phyloP scores from a whole-genome alignment of 1,284 basidiomycete genomes.

The Sutorius eximius region DNA sequence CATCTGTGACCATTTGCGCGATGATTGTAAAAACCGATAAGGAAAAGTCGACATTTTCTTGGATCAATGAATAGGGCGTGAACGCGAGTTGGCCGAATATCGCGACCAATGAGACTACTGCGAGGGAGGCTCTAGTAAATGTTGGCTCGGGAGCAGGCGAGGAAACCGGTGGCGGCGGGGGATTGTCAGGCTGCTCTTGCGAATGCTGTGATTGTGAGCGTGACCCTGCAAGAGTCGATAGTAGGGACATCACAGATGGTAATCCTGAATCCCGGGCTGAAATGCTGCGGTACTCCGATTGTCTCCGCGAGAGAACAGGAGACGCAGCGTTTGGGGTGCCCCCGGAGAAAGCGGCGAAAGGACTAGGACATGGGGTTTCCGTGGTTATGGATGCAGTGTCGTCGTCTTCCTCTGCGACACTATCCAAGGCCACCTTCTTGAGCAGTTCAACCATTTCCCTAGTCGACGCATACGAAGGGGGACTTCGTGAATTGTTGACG shows the following conservation, averaged over 20 bases:
- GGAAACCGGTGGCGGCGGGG: slow-evolving; percentile 30
- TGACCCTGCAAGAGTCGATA: slow-evolving; percentile 60
- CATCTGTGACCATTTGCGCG: slow-evolving; percentile 43
- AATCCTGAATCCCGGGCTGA: slow-evolving; percentile 42
- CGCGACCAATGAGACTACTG: slow-evolving; percentile 62
- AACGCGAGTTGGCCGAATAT: slow-evolving; percentile 72
- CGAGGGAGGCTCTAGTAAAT: slow-evolving; percentile 52
- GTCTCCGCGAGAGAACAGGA: slow-evolving; percentile 55
- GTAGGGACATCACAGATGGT: slow-evolving; percentile 62
- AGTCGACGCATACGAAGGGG: slow-evolving; percentile 27
- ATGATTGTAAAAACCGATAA: slow-evolving; percentile 53
- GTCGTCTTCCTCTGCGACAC: slow-evolving; percentile 40
- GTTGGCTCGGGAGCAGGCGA: slow-evolving; percentile 27
- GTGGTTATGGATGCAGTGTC: slow-evolving; percentile 42
- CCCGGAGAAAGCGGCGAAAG: slow-evolving; percentile 31
- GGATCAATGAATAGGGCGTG: slow-evolving; percentile 53
- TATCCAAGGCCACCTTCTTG: slow-evolving; percentile 39
- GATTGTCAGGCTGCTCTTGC: slow-evolving; percentile 29
- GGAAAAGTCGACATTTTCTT: slow-evolving; percentile 49
- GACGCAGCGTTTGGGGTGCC: slow-evolving; percentile 42
- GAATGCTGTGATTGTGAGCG: slow-evolving; percentile 56
- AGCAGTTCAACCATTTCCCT: slow-evolving; percentile 41
- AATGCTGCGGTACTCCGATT: slow-evolving; percentile 47
- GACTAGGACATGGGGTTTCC: slow-evolving; percentile 39
- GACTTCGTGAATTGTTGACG: slow-evolving; percentile 23